Percentiles rank a stretch among this genome's conserved stretches.
Evolutionary conservation across 2,329 filamentous ascomycete species (phyloP).

Genomic region (Teratosphaeria gauchensis): DNA sequence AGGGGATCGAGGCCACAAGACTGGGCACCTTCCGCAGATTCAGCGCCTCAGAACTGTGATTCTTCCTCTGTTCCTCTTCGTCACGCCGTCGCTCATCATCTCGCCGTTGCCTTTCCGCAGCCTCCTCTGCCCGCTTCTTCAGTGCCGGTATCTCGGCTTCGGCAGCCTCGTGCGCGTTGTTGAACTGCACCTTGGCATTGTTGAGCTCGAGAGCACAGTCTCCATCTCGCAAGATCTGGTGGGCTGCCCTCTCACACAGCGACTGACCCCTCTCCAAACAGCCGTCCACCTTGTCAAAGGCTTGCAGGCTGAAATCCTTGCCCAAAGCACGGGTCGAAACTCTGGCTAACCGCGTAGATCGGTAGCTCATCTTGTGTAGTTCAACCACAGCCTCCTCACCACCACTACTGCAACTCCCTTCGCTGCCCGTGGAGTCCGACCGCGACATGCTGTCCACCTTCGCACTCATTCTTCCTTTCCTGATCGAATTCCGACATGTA

Average conservation of each 20-base stretch:
- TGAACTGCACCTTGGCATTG: slow-evolving; percentile 57
- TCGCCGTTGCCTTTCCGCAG: slow-evolving; percentile 12
- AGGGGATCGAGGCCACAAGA: background rate
- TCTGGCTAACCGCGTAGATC: slow-evolving; percentile 8
- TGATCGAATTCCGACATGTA: slow-evolving; percentile 68
- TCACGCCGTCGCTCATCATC: slow-evolving; percentile 15
- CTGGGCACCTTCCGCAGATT: background rate
- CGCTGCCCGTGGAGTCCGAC: slow-evolving; percentile 23
- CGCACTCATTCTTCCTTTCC: slow-evolving; percentile 78
- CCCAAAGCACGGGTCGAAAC: background rate
- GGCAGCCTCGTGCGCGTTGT: slow-evolving; percentile 49
- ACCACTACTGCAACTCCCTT: slow-evolving; percentile 27
- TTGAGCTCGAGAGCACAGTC: slow-evolving; percentile 70
- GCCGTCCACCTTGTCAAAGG: slow-evolving; percentile 60
- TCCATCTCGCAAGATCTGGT: slow-evolving; percentile 80
- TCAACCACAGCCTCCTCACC: slow-evolving; percentile 28
- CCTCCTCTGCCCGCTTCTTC: slow-evolving; percentile 13
- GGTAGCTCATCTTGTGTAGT: slow-evolving; percentile 29
- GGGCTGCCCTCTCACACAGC: slow-evolving; percentile 76
- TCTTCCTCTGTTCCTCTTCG: background rate
- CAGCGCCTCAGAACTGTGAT: background rate
- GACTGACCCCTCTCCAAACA: slow-evolving; percentile 69
- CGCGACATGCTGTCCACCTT: slow-evolving; percentile 48
- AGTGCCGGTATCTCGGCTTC: slow-evolving; percentile 16
- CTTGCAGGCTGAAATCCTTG: slow-evolving; percentile 12